Evolutionary conservation across 129 eudicot species (phyloP), one percentile per base, ranked within the genome.

Genomic region (Chrysanthemum makinoi): DNA sequence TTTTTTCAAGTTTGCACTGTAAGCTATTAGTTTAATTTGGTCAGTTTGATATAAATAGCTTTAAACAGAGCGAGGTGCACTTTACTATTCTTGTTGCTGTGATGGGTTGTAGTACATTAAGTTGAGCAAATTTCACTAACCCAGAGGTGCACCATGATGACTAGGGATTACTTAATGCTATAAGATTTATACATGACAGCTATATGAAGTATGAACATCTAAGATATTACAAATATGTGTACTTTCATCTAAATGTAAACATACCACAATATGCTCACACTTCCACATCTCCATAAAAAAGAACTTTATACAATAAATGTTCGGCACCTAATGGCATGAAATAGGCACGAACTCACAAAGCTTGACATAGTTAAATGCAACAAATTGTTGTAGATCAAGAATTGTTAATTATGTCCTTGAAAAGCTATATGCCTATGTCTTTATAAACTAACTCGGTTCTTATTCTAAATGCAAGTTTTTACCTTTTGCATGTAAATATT

Each of bases 401-500:
- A 28, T 28, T 66, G 71, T 66, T n/a, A n/a, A n/a, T n/a, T n/a
- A n/a, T n/a, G n/a, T n/a, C n/a, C n/a, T n/a, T 24, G 13, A 47
- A 44, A 39, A 24, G 3, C 3, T 2, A 48, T 74, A 48, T 18
- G 55, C 49, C 66, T 39, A 39, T 35, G 56, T 74, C n/a, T n/a
- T n/a, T n/a, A n/a, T n/a, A n/a, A n/a, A n/a, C n/a, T n/a, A n/a
- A n/a, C n/a, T n/a, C n/a, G n/a, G n/a, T n/a, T 49, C 44, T 33
- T 51, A 19, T 10, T 52, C 5, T 3, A 16, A 12, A 11, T 24
- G 33, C 22, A 6, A 33, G 7, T 44, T 19, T 66, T 20, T 56
- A 66, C 59, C 56, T 65, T 43, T 24, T 75, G 68, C 73, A 55
- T 51, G 30, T 44, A n/a, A 43, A 53, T 43, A 46, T 67, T 30